Base-by-base conservation (phyloP, 1,284 basidiomycete genomes). In the Athelia sp. region DNA sequence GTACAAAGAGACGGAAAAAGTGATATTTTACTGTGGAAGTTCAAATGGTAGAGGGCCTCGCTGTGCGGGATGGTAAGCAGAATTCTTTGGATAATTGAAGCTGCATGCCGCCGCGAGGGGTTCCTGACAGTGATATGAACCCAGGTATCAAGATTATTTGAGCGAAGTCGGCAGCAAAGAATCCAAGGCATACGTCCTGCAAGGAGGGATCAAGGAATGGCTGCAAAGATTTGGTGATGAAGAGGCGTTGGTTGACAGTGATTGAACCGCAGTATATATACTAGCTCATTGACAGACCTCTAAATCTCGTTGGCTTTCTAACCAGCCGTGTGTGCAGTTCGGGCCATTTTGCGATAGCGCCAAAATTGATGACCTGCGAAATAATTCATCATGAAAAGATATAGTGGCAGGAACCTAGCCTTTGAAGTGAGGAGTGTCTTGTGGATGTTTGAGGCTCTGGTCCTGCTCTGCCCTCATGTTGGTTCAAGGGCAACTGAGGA, bases 91-190 rank as follows among this genome's bases (percentile, higher is more conserved):
- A 40, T 8, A n/a, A 6, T 40, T n/a, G n/a, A n/a, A n/a, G 6
- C 4, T 45, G 13, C 10, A 42, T 18, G 14, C 10, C 11, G 19
- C 34, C n/a, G n/a, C n/a, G n/a, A 42, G 22, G 31, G 47, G 40
- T 46, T n/a, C 47, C 43, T 18, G 17, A 52, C 19, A 45, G 15
- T 13, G 15, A 38, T 8, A 10, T n/a, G n/a, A n/a, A n/a, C n/a
- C n/a, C 24, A 65, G 65, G 63, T 67, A 67, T 45, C 64, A 65
- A 49, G 64, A 65, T 48, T 55, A 62, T 45, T 52, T 66, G 49
- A 55, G 66, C 43, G 53, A 54, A 18, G 45, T 50, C 32, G 55
- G 54, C 17, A 52, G 55, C 43, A 50, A 49, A 21, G 35, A 32
- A 3, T 64, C 64, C 22, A 54, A 54, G n/a, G 63, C 58, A 4